Evolutionary conservation across 202 grass and related monocot species (phyloP).

Genomic region (Cymbopogon flexuosus): DNA sequence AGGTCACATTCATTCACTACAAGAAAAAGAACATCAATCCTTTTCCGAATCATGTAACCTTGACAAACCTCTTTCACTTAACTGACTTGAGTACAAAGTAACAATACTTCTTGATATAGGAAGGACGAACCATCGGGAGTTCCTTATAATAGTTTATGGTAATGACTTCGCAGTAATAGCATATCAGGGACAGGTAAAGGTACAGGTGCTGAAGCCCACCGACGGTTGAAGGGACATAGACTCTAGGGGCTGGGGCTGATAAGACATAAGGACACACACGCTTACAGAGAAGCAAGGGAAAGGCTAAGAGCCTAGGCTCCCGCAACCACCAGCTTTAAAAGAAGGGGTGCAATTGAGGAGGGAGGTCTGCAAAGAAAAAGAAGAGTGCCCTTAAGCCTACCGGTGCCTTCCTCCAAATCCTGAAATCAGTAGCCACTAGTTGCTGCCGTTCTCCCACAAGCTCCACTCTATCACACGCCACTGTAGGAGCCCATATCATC

Average conservation of each 20-base stretch:
- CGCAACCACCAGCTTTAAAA: slow-evolving; percentile 56
- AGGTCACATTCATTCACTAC: slow-evolving; percentile 34
- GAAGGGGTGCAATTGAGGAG: slow-evolving; percentile 40
- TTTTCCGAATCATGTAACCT: slow-evolving; percentile 33
- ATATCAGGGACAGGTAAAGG: slow-evolving; percentile 19
- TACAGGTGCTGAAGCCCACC: slow-evolving; percentile 42
- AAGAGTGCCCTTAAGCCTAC: slow-evolving; percentile 31
- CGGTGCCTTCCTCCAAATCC: slow-evolving; percentile 32
- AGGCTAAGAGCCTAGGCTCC: slow-evolving; percentile 10
- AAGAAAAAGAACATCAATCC: slow-evolving; percentile 27
- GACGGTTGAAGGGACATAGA: slow-evolving; percentile 40
- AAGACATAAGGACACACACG: slow-evolving; percentile 30
- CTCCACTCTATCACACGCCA: slow-evolving; percentile 27
- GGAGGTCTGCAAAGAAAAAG: slow-evolving; percentile 36
- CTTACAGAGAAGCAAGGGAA: slow-evolving; percentile 35
- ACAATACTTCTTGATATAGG: slow-evolving; percentile 14
- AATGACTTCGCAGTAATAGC: slow-evolving; percentile 6
- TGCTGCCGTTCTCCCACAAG: slow-evolving; percentile 25
- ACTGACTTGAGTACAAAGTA: slow-evolving; percentile 37
- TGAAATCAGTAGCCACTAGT: slow-evolving; percentile 32
- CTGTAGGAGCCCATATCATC: not conserved
- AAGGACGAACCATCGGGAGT: slow-evolving; percentile 26
- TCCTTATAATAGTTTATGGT: slow-evolving; percentile 27
- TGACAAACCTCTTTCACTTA: slow-evolving; percentile 19
- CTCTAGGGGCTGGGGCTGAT: slow-evolving; percentile 39